Evolutionary conservation across 2,329 filamentous ascomycete genomes (phyloP).

Genomic region (Fonsecaea multimorphosa): DNA sequence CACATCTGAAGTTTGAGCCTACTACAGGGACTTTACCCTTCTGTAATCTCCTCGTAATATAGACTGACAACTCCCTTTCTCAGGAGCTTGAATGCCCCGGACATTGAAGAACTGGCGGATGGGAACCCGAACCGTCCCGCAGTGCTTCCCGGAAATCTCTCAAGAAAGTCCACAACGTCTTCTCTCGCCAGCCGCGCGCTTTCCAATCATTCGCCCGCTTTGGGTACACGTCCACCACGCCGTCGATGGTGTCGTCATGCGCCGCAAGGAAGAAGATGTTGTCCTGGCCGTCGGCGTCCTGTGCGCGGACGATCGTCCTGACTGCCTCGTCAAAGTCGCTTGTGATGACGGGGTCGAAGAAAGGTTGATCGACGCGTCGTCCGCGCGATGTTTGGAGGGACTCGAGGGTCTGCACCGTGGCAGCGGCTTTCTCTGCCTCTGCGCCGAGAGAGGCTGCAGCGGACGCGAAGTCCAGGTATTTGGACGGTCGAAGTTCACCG

Average conservation of each 20-base stretch:
- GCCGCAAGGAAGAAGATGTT: slow-evolving; percentile 42
- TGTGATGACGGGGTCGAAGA: slow-evolving; percentile 41
- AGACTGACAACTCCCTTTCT: too few relatives aligned
- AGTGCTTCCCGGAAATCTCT: slow-evolving; percentile 16
- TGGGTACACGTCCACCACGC: slow-evolving; percentile 36
- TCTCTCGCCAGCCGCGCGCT: slow-evolving; percentile 39
- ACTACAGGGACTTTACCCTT: too few relatives aligned
- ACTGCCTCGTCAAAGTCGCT: slow-evolving; percentile 24
- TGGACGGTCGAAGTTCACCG: slow-evolving; percentile 43
- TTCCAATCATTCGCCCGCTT: slow-evolving; percentile 40
- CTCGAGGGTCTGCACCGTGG: not conserved
- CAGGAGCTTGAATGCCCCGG: not conserved
- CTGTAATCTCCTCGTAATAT: too few relatives aligned
- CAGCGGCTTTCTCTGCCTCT: not conserved
- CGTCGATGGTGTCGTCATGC: slow-evolving; percentile 41
- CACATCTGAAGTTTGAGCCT: too few relatives aligned
- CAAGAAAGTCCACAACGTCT: slow-evolving; percentile 28
- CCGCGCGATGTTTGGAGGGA: not conserved
- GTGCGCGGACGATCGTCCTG: slow-evolving; percentile 27
- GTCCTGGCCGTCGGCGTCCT: slow-evolving; percentile 37
- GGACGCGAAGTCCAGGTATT: slow-evolving; percentile 26
- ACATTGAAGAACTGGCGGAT: not conserved
- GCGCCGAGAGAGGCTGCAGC: not conserved
- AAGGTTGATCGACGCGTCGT: slow-evolving; percentile 35
- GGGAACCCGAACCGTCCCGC: too few relatives aligned